Evolutionary conservation across 805 yeast genomes (phyloP).

Genomic region (Dipodascus geniculatus): DNA sequence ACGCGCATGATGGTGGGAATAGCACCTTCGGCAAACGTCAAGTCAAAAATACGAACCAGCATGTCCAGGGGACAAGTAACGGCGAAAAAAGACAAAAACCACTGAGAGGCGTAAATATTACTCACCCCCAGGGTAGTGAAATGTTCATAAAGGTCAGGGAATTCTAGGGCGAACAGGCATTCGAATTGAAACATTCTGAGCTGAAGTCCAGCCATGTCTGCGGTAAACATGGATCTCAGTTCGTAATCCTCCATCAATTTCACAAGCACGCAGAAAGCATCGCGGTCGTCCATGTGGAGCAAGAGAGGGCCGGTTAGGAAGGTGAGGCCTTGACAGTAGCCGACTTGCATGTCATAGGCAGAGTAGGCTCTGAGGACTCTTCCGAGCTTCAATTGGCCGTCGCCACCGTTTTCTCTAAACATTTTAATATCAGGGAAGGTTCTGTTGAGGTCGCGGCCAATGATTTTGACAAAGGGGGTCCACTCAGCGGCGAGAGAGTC

Average conservation of each 20-base stretch:
- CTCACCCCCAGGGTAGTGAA: slow-evolving; percentile 32
- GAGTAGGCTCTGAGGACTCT: slow-evolving; percentile 50
- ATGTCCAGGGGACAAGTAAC: slow-evolving; percentile 47
- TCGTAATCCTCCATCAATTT: slow-evolving; percentile 49
- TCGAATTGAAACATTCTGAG: slow-evolving; percentile 43
- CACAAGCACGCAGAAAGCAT: slow-evolving; percentile 40
- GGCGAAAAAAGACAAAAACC: slow-evolving; percentile 53
- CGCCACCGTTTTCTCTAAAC: slow-evolving; percentile 33
- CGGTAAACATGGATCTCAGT: slow-evolving; percentile 39
- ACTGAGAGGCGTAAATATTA: slow-evolving; percentile 41
- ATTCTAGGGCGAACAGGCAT: slow-evolving; percentile 28
- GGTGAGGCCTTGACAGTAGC: slow-evolving; percentile 58
- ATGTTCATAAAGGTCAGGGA: slow-evolving; percentile 34
- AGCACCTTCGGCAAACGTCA: slow-evolving; percentile 40
- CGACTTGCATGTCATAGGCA: slow-evolving; percentile 52
- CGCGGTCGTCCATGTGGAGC: slow-evolving; percentile 31
- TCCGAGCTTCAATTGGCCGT: slow-evolving; percentile 36
- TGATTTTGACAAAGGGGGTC: slow-evolving; percentile 34
- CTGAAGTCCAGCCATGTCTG: slow-evolving; percentile 43
- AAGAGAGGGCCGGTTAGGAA: slow-evolving; percentile 50
- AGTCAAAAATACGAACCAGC: slow-evolving; percentile 40
- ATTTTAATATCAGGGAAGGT: slow-evolving; percentile 46
- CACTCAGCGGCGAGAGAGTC: slow-evolving; percentile 30
- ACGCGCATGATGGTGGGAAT: slow-evolving; percentile 45
- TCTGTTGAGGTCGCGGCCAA: slow-evolving; percentile 45